Conservation (phyloP, 108 stramenopile species). For the Conticribra weissflogii region DNA sequence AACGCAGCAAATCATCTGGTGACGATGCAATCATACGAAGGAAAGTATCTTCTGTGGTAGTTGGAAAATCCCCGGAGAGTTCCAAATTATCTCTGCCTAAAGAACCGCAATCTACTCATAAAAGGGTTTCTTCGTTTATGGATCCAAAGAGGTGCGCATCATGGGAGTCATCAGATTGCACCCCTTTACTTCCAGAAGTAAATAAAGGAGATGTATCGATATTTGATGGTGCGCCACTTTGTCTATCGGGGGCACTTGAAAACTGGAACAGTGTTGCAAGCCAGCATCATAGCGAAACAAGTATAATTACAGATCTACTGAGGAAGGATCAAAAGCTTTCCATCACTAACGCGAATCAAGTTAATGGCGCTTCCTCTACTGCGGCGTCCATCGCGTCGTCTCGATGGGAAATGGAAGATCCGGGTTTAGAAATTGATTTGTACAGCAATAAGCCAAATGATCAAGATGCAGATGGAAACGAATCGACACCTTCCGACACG, state of each 20-base stretch:
- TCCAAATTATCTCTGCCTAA: constrained; percentile 4
- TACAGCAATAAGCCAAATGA: constrained; percentile 14
- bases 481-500: constrained; percentile 1
- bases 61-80: not conserved
- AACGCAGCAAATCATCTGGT: constrained; percentile 15
- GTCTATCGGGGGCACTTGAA: constrained; percentile 35
- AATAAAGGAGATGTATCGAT: constrained; percentile 28
- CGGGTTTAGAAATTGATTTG: constrained; percentile 16
- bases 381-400: constrained; percentile 84
- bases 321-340: not conserved
- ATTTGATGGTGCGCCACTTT: constrained; percentile 35
- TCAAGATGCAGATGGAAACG: constrained; percentile 12
- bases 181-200: constrained; percentile 10
- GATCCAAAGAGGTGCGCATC: not conserved
- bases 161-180: constrained; percentile 20
- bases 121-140: not conserved
- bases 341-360: too few species aligned
- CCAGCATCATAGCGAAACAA: constrained; percentile 45
- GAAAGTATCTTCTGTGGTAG: not conserved
- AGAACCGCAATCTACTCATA: constrained; percentile 1
- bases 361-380: constrained; percentile 80
- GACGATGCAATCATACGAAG: constrained; percentile 2
- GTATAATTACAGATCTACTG: constrained; percentile 64
- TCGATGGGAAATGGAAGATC: constrained; percentile 33
- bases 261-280: constrained; percentile 31